Percentiles rank a stretch among this genome's conserved stretches.
These are phyloP conservation scores for Wilcoxina mikolae DNA, from an alignment of 495 filamentous ascomycete genomes.

Conservation along the genomic window DNA sequence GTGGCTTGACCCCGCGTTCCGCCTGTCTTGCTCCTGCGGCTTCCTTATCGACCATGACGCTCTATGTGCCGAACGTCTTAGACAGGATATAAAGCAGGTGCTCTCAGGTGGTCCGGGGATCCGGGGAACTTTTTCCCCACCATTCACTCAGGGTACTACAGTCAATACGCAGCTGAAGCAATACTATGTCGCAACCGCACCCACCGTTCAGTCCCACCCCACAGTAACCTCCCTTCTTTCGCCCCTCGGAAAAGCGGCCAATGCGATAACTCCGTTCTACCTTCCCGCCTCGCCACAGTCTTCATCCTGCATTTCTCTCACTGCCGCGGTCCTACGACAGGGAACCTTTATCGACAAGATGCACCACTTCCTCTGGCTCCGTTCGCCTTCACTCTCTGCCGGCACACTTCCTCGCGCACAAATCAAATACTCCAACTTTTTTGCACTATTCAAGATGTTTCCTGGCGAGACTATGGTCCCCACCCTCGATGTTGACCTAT, in stretches of 20 bases:
- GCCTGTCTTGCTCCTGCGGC: slow-evolving; percentile 35
- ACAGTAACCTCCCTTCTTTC: not conserved
- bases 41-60: slow-evolving; percentile 39
- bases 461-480: slow-evolving; percentile 50
- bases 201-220: not conserved
- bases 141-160: not conserved
- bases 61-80: slow-evolving; percentile 44
- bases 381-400: slow-evolving; percentile 30
- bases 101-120: slow-evolving; percentile 16
- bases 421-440: slow-evolving; percentile 55
- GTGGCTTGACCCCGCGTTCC: not conserved
- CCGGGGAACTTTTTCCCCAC: slow-evolving; percentile 9
- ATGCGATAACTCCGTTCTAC: not conserved
- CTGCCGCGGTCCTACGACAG: slow-evolving; percentile 67
- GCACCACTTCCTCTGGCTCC: slow-evolving; percentile 37
- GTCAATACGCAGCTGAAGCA: not conserved
- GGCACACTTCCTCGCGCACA: slow-evolving; percentile 54
- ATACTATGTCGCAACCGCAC: not conserved
- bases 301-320: slow-evolving; percentile 57
- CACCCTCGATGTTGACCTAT: slow-evolving; percentile 76
- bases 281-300: slow-evolving; percentile 38
- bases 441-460: slow-evolving; percentile 46
- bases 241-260: not conserved
- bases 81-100: slow-evolving; percentile 37
- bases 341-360: slow-evolving; percentile 71